Evolutionary conservation across 148 eudicot species (phyloP), one percentile per base, ranked within the genome.

Genomic region (Camellia japonica): DNA sequence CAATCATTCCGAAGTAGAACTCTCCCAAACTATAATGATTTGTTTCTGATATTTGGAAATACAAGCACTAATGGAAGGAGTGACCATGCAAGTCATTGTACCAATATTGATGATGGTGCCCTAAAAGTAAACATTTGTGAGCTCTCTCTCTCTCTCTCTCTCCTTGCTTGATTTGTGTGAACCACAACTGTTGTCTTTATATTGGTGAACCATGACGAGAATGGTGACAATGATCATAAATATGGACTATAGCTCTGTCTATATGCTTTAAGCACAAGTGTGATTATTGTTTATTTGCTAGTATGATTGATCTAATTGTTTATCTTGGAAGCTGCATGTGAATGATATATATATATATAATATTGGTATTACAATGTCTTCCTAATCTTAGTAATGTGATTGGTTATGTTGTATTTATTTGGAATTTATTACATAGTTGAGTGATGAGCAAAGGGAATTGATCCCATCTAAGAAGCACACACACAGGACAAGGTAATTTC

Each of bases 11-110:
- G 44, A 64, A 47, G 23, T 76, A 12, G 60, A 76, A 47, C 70
- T 49, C 79, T 76, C 58, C 79, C 71, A 49, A 76, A 51, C 71
- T 76, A 76, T 76, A 65, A 76, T 49, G 79, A 76, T 13, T 76
- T 76, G 71, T 46, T 64, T 15, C 23, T 76, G 71, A 76, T 76
- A 64, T 64, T 63, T 64, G 79, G 71, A 76, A 64, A 64, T 49
- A 38, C 56, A 30, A 76, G 16, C 30, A 49, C 79, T 20, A 15
- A 49, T 30, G 19, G 46, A 64, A 47, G 79, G 71, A 44, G 5
- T 30, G 56, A 61, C 54, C 54, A 44, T 44, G 23, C 78, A 60
- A 64, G 63, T 55, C 11, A 51, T 52, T 51, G 12, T 76, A 51
- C 68, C n/a, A 14, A 64, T 64, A 10, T 47, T 9, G 60, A 76